Percentiles rank a stretch among this genome's conserved stretches.
phyloP scores from a whole-genome alignment of 352 stramenopile genomes.

The Peronospora tabacina region DNA sequence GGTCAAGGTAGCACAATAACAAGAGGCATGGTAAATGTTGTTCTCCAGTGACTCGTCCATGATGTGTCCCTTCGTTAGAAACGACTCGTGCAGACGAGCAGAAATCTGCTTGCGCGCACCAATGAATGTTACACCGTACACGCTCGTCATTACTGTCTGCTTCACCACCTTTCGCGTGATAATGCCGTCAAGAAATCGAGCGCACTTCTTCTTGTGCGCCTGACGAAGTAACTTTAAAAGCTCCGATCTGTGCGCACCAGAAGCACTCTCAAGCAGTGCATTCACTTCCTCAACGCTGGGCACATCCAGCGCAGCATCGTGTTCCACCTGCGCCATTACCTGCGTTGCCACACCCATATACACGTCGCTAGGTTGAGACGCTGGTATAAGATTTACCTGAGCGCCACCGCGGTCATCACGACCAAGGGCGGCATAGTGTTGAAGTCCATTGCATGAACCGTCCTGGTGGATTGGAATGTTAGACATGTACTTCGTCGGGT shows the following conservation, averaged over 20 bases:
- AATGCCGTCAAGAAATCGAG: conserved; percentile 60
- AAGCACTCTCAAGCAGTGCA: conserved; percentile 12
- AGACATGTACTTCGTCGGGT: conserved; percentile 92
- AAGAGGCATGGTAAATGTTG: conserved; percentile 80
- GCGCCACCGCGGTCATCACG: conserved; percentile 90
- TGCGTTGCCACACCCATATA: conserved; percentile 91
- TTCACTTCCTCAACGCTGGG: conserved; percentile 32
- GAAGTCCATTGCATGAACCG: conserved; percentile 98
- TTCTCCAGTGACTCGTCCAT: conserved; percentile 76
- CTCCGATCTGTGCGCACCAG: neutral
- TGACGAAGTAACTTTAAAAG: conserved; percentile 13
- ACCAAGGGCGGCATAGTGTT: conserved; percentile 98
- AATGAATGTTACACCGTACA: conserved; percentile 99
- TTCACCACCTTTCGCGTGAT: conserved; percentile 97
- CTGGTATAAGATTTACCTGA: conserved; percentile 95
- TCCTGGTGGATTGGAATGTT: conserved; percentile 97
- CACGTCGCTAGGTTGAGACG: conserved; percentile 94
- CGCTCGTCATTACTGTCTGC: conserved; percentile 99
- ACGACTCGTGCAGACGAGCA: conserved; percentile 91
- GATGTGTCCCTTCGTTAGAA: conserved; percentile 69
- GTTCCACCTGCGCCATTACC: conserved; percentile 75
- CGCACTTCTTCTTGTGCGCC: conserved; percentile 55
- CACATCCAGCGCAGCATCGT: conserved; percentile 46
- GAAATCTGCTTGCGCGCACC: conserved; percentile 98
- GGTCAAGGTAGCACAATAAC: conserved; percentile 92